Base-by-base conservation (phyloP, 352 stramenopile genomes). In the Pythium monospermum region DNA sequence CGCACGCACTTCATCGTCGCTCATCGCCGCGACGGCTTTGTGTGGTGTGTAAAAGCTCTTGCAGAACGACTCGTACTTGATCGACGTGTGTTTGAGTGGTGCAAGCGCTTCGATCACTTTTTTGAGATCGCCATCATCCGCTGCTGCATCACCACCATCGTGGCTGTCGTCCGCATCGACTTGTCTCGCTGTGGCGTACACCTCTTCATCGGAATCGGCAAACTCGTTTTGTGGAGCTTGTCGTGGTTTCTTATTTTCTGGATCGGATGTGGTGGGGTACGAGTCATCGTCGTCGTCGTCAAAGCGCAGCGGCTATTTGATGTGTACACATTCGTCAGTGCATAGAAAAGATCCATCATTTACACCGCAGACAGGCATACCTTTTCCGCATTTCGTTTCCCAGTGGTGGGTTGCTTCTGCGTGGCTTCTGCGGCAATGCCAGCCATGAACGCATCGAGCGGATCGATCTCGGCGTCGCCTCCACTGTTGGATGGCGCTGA, bases 361-460 rank as follows among this genome's bases (percentile, higher is more conserved):
- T 32, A 28, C 2, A 44, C 39, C 10, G 22, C 19, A 32, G 39
- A 21, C 6, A 10, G 5, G 25, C 21, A 6, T 16, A 48, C 41
- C 41, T 48, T 48, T 0, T 48, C 41, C 2, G 27, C 26, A 6
- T 16, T 23, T 15, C 23, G 30, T 13, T 35, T 35, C 13, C 7
- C 7, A 35, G 49, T 58, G 28, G 60, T 18, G 26, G 50, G 7
- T 18, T 62, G 62, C 40, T 91, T 53, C 55, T 74, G 56, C 18
- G 54, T 64, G n/a, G 92, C 83, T 60, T 94, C 78, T 33, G 62
- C 71, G 35, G 84, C 73, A 27, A 94, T 92, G n/a, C 69, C 81
- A 10, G 69, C 57, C 83, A 94, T 94, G 49, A 92, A 94, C 3
- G 83, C 83, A 48, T 94, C 83, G 32, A 94, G 59, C 23, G 83